phyloP scores from a whole-genome alignment of 345 rosid genomes.

The Brassica juncea region DNA sequence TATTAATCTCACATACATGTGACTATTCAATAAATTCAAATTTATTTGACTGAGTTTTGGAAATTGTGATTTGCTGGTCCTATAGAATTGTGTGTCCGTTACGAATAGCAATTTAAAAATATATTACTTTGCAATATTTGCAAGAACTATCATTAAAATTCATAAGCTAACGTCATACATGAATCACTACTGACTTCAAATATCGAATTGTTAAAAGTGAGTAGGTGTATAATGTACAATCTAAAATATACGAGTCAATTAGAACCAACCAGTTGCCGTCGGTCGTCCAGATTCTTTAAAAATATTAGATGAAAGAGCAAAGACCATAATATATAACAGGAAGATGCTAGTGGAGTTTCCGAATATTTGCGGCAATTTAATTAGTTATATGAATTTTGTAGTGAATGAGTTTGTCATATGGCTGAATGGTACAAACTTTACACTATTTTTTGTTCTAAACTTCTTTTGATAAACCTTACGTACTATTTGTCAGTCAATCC shows the following conservation, averaged over 20 bases:
- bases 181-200: constrained; percentile 16
- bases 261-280: neutral
- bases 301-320: neutral
- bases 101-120: neutral
- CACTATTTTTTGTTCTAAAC: neutral
- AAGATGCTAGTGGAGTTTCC: neutral
- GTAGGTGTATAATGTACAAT: neutral
- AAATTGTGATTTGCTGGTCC: neutral
- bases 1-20: neutral
- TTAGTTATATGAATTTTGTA: neutral
- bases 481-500: neutral
- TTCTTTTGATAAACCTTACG: neutral
- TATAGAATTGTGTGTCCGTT: neutral
- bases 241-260: constrained; percentile 2
- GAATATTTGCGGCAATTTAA: neutral
- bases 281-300: neutral
- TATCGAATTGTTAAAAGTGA: neutral
- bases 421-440: neutral
- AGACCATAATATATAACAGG: neutral
- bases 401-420: constrained; percentile 5
- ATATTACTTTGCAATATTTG: neutral
- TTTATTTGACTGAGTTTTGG: neutral
- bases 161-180: constrained; percentile 15
- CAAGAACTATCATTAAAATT: neutral
- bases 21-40: neutral